These are phyloP conservation scores for Kwoniella mangroviensis DNA, from an alignment of 768 basidiomycete species.

Conservation along the genomic window DNA sequence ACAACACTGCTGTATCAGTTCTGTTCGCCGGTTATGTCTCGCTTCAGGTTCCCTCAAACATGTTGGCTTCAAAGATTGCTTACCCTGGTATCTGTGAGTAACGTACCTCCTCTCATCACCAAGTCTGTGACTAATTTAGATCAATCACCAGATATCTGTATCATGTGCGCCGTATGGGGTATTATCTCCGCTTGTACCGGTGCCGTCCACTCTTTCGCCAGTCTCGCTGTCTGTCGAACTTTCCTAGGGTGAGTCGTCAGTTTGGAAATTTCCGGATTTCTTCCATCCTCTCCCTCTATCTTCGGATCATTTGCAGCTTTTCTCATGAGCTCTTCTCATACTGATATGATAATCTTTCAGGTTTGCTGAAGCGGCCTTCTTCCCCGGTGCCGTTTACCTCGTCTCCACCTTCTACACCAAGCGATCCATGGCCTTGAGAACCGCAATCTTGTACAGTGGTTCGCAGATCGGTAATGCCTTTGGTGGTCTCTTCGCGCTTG, in stretches of 20 bases:
- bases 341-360: neutral
- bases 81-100: slow-evolving; percentile 44
- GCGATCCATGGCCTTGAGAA: slow-evolving; percentile 46
- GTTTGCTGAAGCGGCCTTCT: slow-evolving; percentile 46
- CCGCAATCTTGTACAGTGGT: slow-evolving; percentile 48
- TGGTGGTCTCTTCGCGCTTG: slow-evolving; percentile 52
- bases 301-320: no score
- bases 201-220: slow-evolving; percentile 39
- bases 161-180: slow-evolving; percentile 47
- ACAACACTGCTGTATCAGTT: slow-evolving; percentile 42
- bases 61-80: slow-evolving; percentile 48
- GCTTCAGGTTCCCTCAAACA: slow-evolving; percentile 53
- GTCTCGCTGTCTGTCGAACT: slow-evolving; percentile 44
- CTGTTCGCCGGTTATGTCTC: slow-evolving; percentile 55
- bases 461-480: slow-evolving; percentile 51
- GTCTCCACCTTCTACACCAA: slow-evolving; percentile 47
- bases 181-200: slow-evolving; percentile 48
- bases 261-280: slow-evolving; percentile 21
- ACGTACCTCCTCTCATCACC: neutral
- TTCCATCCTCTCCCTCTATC: neutral
- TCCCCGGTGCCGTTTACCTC: slow-evolving; percentile 47
- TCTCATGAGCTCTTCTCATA: neutral
- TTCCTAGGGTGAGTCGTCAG: slow-evolving; percentile 28
- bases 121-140: neutral
- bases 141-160: slow-evolving; percentile 35